Evolutionary conservation across 441 rosid genomes (phyloP).

Genomic region (Populus hybrid): DNA sequence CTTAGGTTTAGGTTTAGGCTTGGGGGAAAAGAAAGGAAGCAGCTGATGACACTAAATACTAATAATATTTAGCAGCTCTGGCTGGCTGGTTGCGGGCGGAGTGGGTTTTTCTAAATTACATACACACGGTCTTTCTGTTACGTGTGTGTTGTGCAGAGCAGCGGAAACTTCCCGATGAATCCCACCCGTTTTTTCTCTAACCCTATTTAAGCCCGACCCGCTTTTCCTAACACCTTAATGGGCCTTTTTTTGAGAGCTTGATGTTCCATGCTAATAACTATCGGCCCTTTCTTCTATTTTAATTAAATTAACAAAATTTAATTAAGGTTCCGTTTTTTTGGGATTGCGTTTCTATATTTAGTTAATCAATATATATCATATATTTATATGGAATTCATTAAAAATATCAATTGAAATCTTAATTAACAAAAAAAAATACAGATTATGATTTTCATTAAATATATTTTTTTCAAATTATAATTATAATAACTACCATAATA

Average conservation of each 20-base stretch:
- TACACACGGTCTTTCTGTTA: not conserved
- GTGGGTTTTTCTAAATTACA: not conserved
- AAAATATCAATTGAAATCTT: too few species aligned
- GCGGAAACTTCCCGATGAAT: slow-evolving; percentile 13
- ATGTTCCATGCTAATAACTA: not conserved
- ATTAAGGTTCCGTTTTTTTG: too few species aligned
- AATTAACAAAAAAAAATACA: too few species aligned
- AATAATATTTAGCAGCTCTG: not conserved
- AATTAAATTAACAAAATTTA: too few species aligned
- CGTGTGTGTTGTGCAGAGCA: not conserved
- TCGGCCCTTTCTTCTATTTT: not conserved
- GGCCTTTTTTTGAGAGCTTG: not conserved
- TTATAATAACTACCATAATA: too few species aligned
- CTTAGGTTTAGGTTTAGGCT: too few species aligned
- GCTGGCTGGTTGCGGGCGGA: not conserved
- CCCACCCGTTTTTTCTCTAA: slow-evolving; percentile 22
- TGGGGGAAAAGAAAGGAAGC: not conserved
- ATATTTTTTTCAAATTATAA: too few species aligned
- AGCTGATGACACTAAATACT: too few species aligned
- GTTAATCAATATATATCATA: too few species aligned
- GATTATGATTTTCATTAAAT: too few species aligned
- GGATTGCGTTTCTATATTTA: too few species aligned
- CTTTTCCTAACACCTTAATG: not conserved
- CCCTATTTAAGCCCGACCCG: slow-evolving; percentile 9
- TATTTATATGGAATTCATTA: too few species aligned